phyloP scores from a whole-genome alignment of 148 eudicot genomes.

The Selenicereus undatus region DNA sequence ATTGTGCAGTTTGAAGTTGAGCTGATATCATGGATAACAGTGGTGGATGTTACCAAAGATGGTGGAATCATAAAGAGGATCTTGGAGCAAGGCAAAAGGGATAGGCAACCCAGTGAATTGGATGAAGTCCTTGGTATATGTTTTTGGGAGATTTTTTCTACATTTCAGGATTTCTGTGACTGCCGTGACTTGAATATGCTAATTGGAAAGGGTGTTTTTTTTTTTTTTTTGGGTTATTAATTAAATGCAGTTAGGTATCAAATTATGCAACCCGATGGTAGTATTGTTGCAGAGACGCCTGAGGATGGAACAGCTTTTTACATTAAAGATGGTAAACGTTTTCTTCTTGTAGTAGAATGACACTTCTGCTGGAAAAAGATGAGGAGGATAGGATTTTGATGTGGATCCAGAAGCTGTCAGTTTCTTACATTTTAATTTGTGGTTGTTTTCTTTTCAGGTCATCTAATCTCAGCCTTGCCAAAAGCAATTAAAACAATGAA shows the following conservation, averaged over 20 bases:
- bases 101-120: slow-evolving; percentile 53
- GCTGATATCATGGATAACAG: slow-evolving; percentile 54
- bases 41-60: slow-evolving; percentile 62
- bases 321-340: slow-evolving; percentile 47
- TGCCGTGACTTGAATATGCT: not conserved
- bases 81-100: slow-evolving; percentile 42
- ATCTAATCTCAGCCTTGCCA: slow-evolving; percentile 48
- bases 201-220: not conserved
- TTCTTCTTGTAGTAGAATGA: not conserved
- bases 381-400: not conserved
- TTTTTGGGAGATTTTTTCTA: not conserved
- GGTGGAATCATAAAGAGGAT: slow-evolving; percentile 64
- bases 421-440: not conserved
- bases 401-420: not conserved
- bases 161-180: not conserved
- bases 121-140: slow-evolving; percentile 67
- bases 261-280: slow-evolving; percentile 38
- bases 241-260: slow-evolving; percentile 47
- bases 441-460: slow-evolving; percentile 36
- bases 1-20: slow-evolving; percentile 51
- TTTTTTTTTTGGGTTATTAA: too few relatives aligned
- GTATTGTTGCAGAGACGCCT: slow-evolving; percentile 38
- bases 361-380: not conserved
- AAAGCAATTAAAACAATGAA: slow-evolving; percentile 63
- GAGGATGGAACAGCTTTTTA: slow-evolving; percentile 50